Percentiles rank a stretch among this genome's conserved stretches.
These are phyloP conservation scores for Capsella bursapastoris DNA, from an alignment of 345 rosid species.

Conservation along the genomic window DNA sequence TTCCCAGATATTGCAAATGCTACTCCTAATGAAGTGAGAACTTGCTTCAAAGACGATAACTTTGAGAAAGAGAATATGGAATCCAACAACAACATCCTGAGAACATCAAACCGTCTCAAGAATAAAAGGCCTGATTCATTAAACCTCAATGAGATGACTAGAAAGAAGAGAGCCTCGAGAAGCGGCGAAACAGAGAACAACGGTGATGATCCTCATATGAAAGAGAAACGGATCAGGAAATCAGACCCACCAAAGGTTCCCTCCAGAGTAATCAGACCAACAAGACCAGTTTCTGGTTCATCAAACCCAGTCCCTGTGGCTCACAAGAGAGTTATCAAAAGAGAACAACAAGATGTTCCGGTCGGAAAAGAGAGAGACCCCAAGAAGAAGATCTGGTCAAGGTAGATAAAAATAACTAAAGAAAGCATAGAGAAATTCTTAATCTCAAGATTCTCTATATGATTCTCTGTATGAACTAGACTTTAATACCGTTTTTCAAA, in stretches of 20 bases:
- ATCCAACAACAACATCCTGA: constrained; percentile 54
- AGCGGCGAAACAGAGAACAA: constrained; percentile 80
- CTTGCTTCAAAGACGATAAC: constrained; percentile 52
- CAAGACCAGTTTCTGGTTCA: constrained; percentile 48
- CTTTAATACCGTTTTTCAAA: too few relatives aligned
- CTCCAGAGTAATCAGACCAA: constrained; percentile 56
- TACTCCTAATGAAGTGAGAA: constrained; percentile 61
- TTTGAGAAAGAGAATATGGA: constrained; percentile 54
- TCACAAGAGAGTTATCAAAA: constrained; percentile 56
- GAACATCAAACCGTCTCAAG: constrained; percentile 65
- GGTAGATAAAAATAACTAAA: constrained; percentile 38
- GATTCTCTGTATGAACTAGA: background rate
- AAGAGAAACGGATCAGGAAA: constrained; percentile 65
- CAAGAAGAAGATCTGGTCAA: constrained; percentile 83
- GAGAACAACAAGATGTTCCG: constrained; percentile 58
- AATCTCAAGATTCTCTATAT: constrained; percentile 12
- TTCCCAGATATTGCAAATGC: constrained; percentile 46
- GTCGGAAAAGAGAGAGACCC: constrained; percentile 65
- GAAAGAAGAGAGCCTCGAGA: constrained; percentile 74
- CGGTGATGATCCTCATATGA: constrained; percentile 40
- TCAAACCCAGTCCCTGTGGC: constrained; percentile 46
- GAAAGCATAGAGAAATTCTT: constrained; percentile 8
- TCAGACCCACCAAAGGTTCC: constrained; percentile 78
- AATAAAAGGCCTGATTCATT: constrained; percentile 46
- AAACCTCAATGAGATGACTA: constrained; percentile 44